phyloP scores from a whole-genome alignment of 257 asterid species.

The Solanum pennellii region DNA sequence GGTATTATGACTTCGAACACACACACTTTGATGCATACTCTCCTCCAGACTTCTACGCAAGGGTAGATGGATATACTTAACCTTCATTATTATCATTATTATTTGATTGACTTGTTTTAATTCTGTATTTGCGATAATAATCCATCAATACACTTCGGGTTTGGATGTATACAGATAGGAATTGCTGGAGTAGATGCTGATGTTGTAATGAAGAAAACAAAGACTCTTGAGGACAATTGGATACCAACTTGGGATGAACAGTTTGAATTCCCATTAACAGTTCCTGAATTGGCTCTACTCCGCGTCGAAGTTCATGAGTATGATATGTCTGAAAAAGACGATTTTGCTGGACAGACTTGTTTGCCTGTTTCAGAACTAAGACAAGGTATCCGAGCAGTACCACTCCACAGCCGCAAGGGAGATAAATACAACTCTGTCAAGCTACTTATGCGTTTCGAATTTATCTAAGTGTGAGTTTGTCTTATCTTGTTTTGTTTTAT shows the following conservation, averaged over 20 bases:
- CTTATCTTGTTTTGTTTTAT: background rate
- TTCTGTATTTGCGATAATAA: background rate
- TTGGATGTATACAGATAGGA: conserved; percentile 43
- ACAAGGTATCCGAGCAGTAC: conserved; percentile 67
- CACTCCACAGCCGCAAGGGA: conserved; percentile 52
- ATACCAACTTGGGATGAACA: conserved; percentile 68
- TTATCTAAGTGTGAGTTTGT: conserved; percentile 17
- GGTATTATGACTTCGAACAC: conserved; percentile 68
- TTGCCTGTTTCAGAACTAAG: conserved; percentile 61
- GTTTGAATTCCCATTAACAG: conserved; percentile 58
- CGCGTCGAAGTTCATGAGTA: conserved; percentile 72
- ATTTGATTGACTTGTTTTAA: background rate
- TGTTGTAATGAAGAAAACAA: conserved; percentile 58
- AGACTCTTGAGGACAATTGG: conserved; percentile 66
- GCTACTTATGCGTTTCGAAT: conserved; percentile 78
- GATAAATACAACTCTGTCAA: conserved; percentile 43
- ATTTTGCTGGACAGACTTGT: conserved; percentile 75
- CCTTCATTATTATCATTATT: background rate
- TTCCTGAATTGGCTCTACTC: conserved; percentile 72
- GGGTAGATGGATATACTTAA: conserved; percentile 33
- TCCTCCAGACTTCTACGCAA: conserved; percentile 82
- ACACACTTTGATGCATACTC: conserved; percentile 76
- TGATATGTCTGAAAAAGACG: conserved; percentile 80
- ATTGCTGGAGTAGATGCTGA: conserved; percentile 81
- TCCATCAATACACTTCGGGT: background rate